Conservation (phyloP, 2,329 filamentous ascomycete species). For the Alternaria consortialis region DNA sequence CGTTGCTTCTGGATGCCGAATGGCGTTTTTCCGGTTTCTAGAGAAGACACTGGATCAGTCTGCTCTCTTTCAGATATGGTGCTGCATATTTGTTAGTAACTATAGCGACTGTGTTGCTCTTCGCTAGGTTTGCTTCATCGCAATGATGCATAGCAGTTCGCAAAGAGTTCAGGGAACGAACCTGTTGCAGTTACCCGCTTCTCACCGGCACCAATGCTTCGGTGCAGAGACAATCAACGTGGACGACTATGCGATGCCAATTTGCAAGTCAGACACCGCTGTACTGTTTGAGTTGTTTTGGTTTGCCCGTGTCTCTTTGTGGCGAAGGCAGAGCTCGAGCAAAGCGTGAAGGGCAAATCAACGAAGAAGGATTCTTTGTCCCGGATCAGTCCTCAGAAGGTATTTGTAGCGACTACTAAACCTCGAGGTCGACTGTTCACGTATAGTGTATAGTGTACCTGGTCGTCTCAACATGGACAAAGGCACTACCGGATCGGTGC, state of each 20-base stretch:
- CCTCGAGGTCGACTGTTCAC: slow-evolving; percentile 48
- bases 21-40: slow-evolving; percentile 19
- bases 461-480: slow-evolving; percentile 53
- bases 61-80: slow-evolving; percentile 21
- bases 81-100: slow-evolving; percentile 42
- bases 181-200: slow-evolving; percentile 47
- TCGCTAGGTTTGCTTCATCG: slow-evolving; percentile 45
- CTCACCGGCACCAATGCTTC: slow-evolving; percentile 38
- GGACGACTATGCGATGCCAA: slow-evolving; percentile 28
- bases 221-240: slow-evolving; percentile 41
- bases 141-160: slow-evolving; percentile 43
- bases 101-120: slow-evolving; percentile 23
- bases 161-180: slow-evolving; percentile 43
- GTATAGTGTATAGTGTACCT: slow-evolving; percentile 43
- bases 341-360: slow-evolving; percentile 45
- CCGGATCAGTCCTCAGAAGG: slow-evolving; percentile 42
- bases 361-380: slow-evolving; percentile 50
- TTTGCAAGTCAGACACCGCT: slow-evolving; percentile 36
- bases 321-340: slow-evolving; percentile 36
- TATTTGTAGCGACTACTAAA: slow-evolving; percentile 52
- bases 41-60: slow-evolving; percentile 25
- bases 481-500: slow-evolving; percentile 51
- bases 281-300: slow-evolving; percentile 47
- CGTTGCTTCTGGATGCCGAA: slow-evolving; percentile 2
- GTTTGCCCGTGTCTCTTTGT: slow-evolving; percentile 47